Conservation (phyloP, 371 early-diverging fungal genomes). For the Syncephalastrum sp. region DNA sequence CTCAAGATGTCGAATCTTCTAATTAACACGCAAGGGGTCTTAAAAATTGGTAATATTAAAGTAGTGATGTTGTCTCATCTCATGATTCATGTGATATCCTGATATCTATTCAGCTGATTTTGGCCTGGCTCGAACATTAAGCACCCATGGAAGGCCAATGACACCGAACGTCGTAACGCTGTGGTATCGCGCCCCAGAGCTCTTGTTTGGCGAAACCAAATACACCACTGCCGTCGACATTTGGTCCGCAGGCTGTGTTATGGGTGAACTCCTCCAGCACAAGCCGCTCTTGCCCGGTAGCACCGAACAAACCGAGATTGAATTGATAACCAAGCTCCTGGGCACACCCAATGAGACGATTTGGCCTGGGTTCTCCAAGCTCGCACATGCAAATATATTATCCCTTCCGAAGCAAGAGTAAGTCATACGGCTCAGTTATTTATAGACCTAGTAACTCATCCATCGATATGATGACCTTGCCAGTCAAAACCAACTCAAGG, state of each 20-base stretch:
- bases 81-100: slow-evolving; percentile 3
- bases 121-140: slow-evolving; percentile 81
- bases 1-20: slow-evolving; percentile 86
- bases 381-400: slow-evolving; percentile 60
- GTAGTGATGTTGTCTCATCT: not conserved
- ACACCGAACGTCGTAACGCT: slow-evolving; percentile 94
- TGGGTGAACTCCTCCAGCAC: slow-evolving; percentile 77
- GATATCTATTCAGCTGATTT: slow-evolving; percentile 65
- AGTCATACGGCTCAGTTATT: not conserved
- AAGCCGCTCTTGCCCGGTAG: slow-evolving; percentile 85
- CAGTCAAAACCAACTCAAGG: slow-evolving; percentile 58
- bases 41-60: slow-evolving; percentile 72
- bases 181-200: slow-evolving; percentile 95
- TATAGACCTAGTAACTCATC: not conserved
- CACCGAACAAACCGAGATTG: slow-evolving; percentile 75
- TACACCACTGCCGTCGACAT: slow-evolving; percentile 89
- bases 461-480: not conserved
- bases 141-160: slow-evolving; percentile 69
- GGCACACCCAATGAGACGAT: slow-evolving; percentile 80
- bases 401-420: slow-evolving; percentile 57
- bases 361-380: slow-evolving; percentile 71
- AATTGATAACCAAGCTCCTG: slow-evolving; percentile 69
- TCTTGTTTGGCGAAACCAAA: slow-evolving; percentile 75
- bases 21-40: slow-evolving; percentile 67
- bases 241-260: slow-evolving; percentile 91